Percentiles rank a stretch among this genome's conserved stretches.
Conservation (phyloP, 495 filamentous ascomycete species). For the Penicillium macrosclerotiorum region DNA sequence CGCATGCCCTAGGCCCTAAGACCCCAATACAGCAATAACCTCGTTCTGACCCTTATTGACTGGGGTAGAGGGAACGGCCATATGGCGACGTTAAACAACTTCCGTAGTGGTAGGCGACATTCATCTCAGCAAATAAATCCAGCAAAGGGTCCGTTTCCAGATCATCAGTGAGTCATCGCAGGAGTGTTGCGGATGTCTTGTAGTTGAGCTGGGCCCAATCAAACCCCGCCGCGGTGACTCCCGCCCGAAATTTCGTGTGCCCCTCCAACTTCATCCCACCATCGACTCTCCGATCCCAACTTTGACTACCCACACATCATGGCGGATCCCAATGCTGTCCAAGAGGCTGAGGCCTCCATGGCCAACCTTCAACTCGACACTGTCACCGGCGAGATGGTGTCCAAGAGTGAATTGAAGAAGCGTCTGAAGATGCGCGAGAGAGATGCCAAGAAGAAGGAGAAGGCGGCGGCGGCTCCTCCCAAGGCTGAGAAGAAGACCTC, state of each 20-base stretch:
- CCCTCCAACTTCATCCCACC: slow-evolving; percentile 30
- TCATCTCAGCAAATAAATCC: too few relatives aligned
- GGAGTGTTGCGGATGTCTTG: slow-evolving; percentile 1
- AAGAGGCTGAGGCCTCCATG: slow-evolving; percentile 61
- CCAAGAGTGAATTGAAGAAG: slow-evolving; percentile 93
- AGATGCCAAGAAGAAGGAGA: slow-evolving; percentile 84
- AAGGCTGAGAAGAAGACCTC: slow-evolving; percentile 66
- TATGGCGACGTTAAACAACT: too few relatives aligned
- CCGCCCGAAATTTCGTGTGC: slow-evolving; percentile 40
- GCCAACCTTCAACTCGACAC: slow-evolving; percentile 80
- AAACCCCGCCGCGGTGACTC: slow-evolving; percentile 25
- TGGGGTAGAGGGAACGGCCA: too few relatives aligned
- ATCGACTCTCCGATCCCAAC: slow-evolving; percentile 20
- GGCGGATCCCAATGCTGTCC: slow-evolving; percentile 46
- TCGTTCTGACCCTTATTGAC: too few relatives aligned
- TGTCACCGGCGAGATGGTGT: slow-evolving; percentile 77
- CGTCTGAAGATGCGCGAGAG: slow-evolving; percentile 86
- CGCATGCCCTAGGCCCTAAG: too few relatives aligned
- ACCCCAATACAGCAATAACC: too few relatives aligned
- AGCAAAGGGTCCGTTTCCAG: too few relatives aligned
- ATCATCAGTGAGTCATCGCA: slow-evolving; percentile 3
- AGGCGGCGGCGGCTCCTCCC: slow-evolving; percentile 71
- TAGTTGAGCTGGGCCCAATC: slow-evolving; percentile 27
- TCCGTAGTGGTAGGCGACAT: too few relatives aligned
- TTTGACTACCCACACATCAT: slow-evolving; percentile 28